phyloP scores from a whole-genome alignment of 2,329 filamentous ascomycete species.

The Trichoderma sp. region DNA sequence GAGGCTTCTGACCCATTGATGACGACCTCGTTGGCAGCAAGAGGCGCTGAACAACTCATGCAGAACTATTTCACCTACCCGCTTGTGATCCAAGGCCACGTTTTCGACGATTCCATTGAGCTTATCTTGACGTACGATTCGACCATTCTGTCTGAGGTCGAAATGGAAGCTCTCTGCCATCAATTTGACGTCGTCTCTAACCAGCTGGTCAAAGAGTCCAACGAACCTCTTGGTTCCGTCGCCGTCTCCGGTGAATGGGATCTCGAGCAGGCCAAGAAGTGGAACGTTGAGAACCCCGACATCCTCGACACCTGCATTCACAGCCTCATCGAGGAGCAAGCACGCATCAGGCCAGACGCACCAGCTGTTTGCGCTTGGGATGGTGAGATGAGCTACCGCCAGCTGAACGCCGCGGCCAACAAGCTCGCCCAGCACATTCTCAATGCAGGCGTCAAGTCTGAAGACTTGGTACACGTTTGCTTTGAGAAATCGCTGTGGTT shows the following conservation, averaged over 20 bases:
- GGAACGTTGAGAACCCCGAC: conserved; percentile 23
- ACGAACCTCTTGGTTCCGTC: conserved; percentile 2
- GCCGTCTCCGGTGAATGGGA: conserved; percentile 18
- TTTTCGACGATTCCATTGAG: conserved; percentile 12
- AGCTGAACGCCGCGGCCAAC: conserved; percentile 28
- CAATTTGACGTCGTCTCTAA: conserved; percentile 19
- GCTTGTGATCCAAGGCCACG: conserved; percentile 23
- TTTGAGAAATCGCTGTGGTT: conserved; percentile 33
- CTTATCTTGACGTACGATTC: conserved; percentile 22
- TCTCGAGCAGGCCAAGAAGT: conserved; percentile 13
- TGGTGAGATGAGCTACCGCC: conserved; percentile 30
- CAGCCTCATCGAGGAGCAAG: conserved; percentile 14
- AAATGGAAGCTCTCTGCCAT: conserved; percentile 21
- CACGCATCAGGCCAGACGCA: neutral
- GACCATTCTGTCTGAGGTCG: neutral
- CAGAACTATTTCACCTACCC: conserved; percentile 26
- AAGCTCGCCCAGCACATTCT: conserved; percentile 9
- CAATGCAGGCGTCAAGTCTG: conserved; percentile 31
- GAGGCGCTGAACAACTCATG: conserved; percentile 12
- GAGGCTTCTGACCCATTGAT: conserved; percentile 9
- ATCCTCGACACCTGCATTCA: conserved; percentile 22
- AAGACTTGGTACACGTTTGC: conserved; percentile 30
- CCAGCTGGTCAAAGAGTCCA: conserved; percentile 14
- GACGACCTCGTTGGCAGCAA: neutral
- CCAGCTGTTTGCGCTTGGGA: conserved; percentile 33